Evolutionary conservation across 371 early-diverging fungal species (phyloP).

Genomic region (Circinella umbellata): DNA sequence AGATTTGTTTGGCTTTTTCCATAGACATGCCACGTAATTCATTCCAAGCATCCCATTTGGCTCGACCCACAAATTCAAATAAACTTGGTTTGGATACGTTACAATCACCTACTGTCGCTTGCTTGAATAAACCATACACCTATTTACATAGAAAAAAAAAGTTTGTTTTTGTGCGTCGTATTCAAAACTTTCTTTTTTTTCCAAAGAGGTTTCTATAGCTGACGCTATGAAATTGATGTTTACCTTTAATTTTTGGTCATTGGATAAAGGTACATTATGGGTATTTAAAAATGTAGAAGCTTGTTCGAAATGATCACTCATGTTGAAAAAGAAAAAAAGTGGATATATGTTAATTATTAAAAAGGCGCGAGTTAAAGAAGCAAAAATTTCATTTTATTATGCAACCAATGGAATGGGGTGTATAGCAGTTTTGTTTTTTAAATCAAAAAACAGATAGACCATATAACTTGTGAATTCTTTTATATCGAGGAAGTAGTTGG

Average conservation of each 20-base stretch:
- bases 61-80: constrained; percentile 53
- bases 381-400: no score
- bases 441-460: no score
- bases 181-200: no score
- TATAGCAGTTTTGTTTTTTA: no score
- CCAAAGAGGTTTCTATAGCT: no score
- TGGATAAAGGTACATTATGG: constrained; percentile 33
- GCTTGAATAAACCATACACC: constrained; percentile 56
- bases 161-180: no score
- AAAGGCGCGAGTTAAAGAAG: no score
- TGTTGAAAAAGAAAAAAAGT: background rate
- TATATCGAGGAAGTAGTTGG: no score
- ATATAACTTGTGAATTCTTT: no score
- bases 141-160: constrained; percentile 15
- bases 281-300: constrained; percentile 45
- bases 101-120: constrained; percentile 50
- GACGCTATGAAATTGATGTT: no score
- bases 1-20: constrained; percentile 34
- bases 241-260: constrained; percentile 49
- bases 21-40: constrained; percentile 27
- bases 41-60: constrained; percentile 61
- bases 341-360: no score
- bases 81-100: constrained; percentile 40
- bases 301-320: constrained; percentile 31
- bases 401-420: no score